Evolutionary conservation across 768 basidiomycete genomes (phyloP), one percentile per base, ranked within the genome.

Genomic region (Megacollybia marginata): DNA sequence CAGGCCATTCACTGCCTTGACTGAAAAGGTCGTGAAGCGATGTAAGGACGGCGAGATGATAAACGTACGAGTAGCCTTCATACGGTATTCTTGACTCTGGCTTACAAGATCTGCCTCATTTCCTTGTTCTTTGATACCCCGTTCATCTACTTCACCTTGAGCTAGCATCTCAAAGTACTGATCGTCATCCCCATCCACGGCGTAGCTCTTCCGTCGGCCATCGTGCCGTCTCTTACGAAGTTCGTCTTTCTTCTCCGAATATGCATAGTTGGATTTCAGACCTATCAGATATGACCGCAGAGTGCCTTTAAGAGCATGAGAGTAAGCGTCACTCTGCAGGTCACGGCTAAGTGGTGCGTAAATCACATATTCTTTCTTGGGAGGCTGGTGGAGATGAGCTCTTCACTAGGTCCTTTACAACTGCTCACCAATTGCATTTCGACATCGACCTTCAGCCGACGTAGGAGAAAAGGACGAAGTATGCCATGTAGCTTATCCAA

Each of bases 321-420:
- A 83, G 57, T 95, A 97, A 20, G 95, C 69, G 50, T 88, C 80
- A n/a, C 83, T 81, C 60, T 98, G 96, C 47, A 76, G 74, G 20
- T 79, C 69, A 6, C 23, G 23, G 48, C 83, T 96, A 7, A 97
- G 71, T 0, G 93, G 92, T 0, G 92, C 92, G 52, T 94, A 95
- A 0, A 98, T 75, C 2, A 97, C 81, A 57, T 99, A 99, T 65
- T 93, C 91, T 64, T 93, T 93, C 69, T 92, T 92, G 2, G 88
- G 88, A 0, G 96, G 96, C 4, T 98, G 70, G 20, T 28, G 23
- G 23, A 28, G 6, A 28, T 28, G 23, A 28, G 23, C 23, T 28
- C 6, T 28, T 28, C 23, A 6, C 23, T 28, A 28, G 23, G 6
- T 6, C 23, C 23, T 28, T 6, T 28, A 28, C 23, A 28, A 28